These are phyloP conservation scores for Chrysoporthe cubensis DNA, from an alignment of 2,329 filamentous ascomycete species.

Conservation along the genomic window DNA sequence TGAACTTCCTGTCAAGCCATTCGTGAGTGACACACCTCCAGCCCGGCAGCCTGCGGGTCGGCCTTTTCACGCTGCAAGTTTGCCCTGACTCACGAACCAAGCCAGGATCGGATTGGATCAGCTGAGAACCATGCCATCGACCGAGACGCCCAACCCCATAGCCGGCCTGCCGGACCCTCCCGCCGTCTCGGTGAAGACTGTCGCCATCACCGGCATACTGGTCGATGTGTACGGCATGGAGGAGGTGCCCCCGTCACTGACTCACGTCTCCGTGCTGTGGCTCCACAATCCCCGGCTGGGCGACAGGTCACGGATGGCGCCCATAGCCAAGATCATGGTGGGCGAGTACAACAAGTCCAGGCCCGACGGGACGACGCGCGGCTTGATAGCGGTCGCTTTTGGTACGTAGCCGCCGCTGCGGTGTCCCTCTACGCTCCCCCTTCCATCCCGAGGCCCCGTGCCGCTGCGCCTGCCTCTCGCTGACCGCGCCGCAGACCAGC, in stretches of 20 bases:
- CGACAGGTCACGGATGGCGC: conserved; percentile 73
- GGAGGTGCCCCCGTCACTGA: conserved; percentile 62
- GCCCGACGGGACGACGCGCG: conserved; percentile 44
- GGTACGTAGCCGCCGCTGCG: conserved; percentile 5
- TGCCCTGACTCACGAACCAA: not conserved
- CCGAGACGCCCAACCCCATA: conserved; percentile 30
- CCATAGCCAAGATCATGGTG: conserved; percentile 71
- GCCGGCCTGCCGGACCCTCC: conserved; percentile 43
- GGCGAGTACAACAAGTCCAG: conserved; percentile 64
- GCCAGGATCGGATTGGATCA: not conserved
- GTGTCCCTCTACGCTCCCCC: too few species aligned
- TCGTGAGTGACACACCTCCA: not conserved
- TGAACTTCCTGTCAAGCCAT: conserved; percentile 3
- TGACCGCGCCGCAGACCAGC: conserved; percentile 63
- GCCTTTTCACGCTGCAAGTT: not conserved
- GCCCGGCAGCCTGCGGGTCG: not conserved
- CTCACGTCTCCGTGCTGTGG: conserved; percentile 80
- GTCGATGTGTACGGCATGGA: conserved; percentile 80
- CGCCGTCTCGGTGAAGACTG: conserved; percentile 64
- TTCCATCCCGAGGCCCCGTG: not conserved
- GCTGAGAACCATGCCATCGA: not conserved
- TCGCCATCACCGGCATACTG: conserved; percentile 77
- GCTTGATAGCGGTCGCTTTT: conserved; percentile 81
- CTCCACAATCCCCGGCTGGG: conserved; percentile 81
- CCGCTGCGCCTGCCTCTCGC: not conserved